phyloP scores from a whole-genome alignment of 345 rosid species.

The Arabis hirsuta region DNA sequence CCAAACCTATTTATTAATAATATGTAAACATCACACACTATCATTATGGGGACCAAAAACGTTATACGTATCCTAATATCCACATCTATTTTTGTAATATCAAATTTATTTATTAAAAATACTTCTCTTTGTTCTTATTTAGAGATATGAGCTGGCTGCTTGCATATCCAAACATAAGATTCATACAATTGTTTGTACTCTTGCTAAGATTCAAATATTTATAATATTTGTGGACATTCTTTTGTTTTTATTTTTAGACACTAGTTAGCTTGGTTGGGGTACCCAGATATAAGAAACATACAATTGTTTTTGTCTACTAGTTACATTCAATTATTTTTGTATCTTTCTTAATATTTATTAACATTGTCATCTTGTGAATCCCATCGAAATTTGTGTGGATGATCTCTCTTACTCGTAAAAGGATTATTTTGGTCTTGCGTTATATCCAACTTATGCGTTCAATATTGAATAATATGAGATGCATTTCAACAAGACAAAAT shows the following conservation, averaged over 20 bases:
- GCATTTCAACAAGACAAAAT: background rate
- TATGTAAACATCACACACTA: slow-evolving; percentile 21
- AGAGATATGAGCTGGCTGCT: slow-evolving; percentile 34
- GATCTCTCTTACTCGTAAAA: background rate
- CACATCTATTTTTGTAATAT: slow-evolving; percentile 6
- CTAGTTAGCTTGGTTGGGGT: slow-evolving; percentile 7
- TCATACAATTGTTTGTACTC: slow-evolving; percentile 26
- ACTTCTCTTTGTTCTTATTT: slow-evolving; percentile 12
- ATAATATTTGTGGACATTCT: slow-evolving; percentile 22
- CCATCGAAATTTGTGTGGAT: slow-evolving; percentile 3
- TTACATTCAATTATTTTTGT: slow-evolving; percentile 24
- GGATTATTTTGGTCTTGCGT: slow-evolving; percentile 7
- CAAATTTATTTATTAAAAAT: slow-evolving; percentile 9
- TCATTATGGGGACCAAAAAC: background rate
- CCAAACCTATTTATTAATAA: slow-evolving; percentile 25
- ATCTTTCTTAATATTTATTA: slow-evolving; percentile 8
- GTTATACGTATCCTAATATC: background rate
- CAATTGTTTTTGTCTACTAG: slow-evolving; percentile 27
- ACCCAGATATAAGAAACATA: slow-evolving; percentile 31
- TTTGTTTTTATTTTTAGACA: slow-evolving; percentile 35
- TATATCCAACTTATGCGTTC: background rate
- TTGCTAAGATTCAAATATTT: slow-evolving; percentile 17
- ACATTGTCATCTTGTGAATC: slow-evolving; percentile 4
- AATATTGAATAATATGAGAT: background rate
- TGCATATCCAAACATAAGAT: slow-evolving; percentile 22